Evolutionary conservation across 805 yeast species (phyloP).

Genomic region (Cyberlindnera suaveolens): DNA sequence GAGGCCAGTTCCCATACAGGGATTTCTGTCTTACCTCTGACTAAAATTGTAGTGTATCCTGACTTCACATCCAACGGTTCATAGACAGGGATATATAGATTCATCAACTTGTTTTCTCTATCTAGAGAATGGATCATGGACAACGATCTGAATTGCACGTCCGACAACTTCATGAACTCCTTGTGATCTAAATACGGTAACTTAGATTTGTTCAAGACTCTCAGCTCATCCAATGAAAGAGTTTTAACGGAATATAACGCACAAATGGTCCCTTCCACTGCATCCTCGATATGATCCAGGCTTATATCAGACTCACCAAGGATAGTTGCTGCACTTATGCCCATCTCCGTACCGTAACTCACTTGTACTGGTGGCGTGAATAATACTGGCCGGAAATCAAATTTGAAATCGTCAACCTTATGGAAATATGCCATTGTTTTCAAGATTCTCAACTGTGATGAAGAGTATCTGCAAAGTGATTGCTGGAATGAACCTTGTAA

Average conservation of each 20-base stretch:
- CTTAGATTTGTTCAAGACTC: background rate
- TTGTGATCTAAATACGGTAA: constrained; percentile 10
- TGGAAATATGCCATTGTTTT: constrained; percentile 53
- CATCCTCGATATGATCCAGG: constrained; percentile 27
- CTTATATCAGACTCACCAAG: constrained; percentile 29
- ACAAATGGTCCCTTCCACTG: constrained; percentile 31
- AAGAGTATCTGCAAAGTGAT: constrained; percentile 29
- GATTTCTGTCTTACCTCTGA: constrained; percentile 59
- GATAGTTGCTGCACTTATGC: constrained; percentile 32
- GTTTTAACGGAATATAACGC: constrained; percentile 23
- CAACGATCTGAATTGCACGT: constrained; percentile 39
- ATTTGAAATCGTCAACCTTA: constrained; percentile 21
- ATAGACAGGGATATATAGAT: constrained; percentile 48
- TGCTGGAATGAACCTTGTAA: constrained; percentile 30
- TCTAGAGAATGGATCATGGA: constrained; percentile 66
- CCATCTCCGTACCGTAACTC: constrained; percentile 29
- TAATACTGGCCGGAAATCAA: constrained; percentile 39
- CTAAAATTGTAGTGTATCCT: constrained; percentile 28
- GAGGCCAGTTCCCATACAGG: constrained; percentile 49
- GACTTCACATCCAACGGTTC: constrained; percentile 7
- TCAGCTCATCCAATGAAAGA: background rate
- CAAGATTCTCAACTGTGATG: constrained; percentile 47
- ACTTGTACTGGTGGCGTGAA: constrained; percentile 34
- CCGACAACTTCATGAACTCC: constrained; percentile 5
- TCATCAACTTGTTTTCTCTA: constrained; percentile 30